Conservation (phyloP, 768 basidiomycete species). For the Lactifluus volemus region DNA sequence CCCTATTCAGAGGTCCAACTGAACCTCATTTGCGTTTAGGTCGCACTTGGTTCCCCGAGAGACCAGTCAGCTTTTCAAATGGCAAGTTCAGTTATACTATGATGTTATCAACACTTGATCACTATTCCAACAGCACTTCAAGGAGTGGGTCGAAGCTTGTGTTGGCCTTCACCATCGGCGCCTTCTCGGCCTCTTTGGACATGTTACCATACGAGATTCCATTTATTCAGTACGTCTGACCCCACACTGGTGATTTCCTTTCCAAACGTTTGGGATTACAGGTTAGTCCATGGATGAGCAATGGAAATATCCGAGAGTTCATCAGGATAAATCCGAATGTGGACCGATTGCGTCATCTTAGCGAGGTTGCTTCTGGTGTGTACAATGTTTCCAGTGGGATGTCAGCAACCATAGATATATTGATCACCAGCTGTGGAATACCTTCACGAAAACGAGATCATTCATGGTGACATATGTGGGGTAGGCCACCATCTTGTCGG, state of each 20-base stretch:
- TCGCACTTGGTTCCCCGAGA: slow-evolving; percentile 4
- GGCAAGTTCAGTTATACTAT: background rate
- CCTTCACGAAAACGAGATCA: slow-evolving; percentile 14
- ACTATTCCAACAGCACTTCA: slow-evolving; percentile 29
- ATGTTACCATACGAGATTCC: slow-evolving; percentile 27
- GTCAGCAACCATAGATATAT: slow-evolving; percentile 1
- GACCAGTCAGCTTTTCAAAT: slow-evolving; percentile 8
- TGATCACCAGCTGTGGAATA: slow-evolving; percentile 11
- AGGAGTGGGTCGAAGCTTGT: slow-evolving; percentile 37
- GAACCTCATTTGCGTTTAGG: background rate
- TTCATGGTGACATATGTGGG: slow-evolving; percentile 21
- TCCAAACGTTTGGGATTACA: slow-evolving; percentile 14
- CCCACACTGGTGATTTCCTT: background rate
- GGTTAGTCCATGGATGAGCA: slow-evolving; percentile 41
- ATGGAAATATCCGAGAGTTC: slow-evolving; percentile 33
- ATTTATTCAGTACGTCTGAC: slow-evolving; percentile 9
- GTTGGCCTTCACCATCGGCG: slow-evolving; percentile 34
- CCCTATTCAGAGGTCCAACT: background rate
- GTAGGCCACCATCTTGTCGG: slow-evolving; percentile 6
- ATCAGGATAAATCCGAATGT: slow-evolving; percentile 26
- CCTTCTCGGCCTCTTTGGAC: slow-evolving; percentile 32
- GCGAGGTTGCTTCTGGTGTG: slow-evolving; percentile 32
- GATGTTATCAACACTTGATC: background rate
- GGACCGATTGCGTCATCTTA: slow-evolving; percentile 32
- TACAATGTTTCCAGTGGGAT: background rate